phyloP scores from a whole-genome alignment of 495 filamentous ascomycete species.

The Penicillium paxilli region DNA sequence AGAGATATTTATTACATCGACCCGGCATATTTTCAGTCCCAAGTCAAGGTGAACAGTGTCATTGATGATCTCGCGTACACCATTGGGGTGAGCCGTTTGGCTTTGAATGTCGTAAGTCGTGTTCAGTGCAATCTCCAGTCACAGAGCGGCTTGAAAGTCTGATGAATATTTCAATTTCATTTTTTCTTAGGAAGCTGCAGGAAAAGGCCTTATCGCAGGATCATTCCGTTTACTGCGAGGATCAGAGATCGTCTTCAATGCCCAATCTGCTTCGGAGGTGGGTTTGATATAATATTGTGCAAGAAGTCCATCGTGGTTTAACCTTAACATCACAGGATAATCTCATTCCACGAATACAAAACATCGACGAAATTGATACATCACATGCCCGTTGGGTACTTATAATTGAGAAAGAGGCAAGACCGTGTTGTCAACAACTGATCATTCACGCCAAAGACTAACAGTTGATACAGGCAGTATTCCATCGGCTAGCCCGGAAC shows the following conservation, averaged over 20 bases:
- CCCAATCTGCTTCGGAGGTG: conserved; percentile 6
- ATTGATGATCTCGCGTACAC: conserved; percentile 87
- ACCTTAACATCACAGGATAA: conserved; percentile 51
- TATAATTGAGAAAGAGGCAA: conserved; percentile 89
- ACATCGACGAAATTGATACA: conserved; percentile 56
- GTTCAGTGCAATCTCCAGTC: neutral
- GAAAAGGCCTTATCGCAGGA: conserved; percentile 71
- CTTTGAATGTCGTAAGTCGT: conserved; percentile 54
- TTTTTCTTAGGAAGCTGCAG: conserved; percentile 52
- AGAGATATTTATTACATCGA: conserved; percentile 94
- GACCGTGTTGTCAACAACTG: no score
- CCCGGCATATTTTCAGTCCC: conserved; percentile 73
- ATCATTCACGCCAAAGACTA: no score
- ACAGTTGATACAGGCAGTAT: conserved; percentile 88
- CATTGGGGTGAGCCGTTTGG: conserved; percentile 38
- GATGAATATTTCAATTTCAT: no score
- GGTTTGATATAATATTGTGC: neutral
- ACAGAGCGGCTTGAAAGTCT: no score
- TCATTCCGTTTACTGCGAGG: conserved; percentile 41
- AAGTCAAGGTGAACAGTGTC: conserved; percentile 70
- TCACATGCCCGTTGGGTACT: conserved; percentile 66
- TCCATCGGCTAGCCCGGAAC: conserved; percentile 63
- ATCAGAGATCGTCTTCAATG: conserved; percentile 22
- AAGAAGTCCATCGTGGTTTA: neutral
- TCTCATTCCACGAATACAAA: conserved; percentile 61